Conservation (phyloP, 305 asterid species). For the Fraxinus velutina region DNA sequence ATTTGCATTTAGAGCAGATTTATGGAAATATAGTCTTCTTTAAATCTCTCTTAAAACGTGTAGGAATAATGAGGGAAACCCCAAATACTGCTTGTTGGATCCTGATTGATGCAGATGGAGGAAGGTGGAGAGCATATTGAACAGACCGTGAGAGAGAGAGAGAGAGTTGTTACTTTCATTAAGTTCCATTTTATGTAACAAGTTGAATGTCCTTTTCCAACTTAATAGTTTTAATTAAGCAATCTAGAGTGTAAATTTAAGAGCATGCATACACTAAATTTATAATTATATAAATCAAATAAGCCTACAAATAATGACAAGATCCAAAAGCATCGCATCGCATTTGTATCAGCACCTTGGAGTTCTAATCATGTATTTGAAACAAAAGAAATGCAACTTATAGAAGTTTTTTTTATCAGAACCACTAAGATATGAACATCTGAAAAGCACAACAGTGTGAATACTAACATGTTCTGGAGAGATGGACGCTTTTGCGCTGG, state of each 20-base stretch:
- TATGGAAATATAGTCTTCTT: background rate
- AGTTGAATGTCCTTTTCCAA: background rate
- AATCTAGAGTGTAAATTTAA: background rate
- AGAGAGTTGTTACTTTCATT: background rate
- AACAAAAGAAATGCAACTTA: background rate
- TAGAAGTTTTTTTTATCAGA: background rate
- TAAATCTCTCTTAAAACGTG: background rate
- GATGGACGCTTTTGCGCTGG: constrained; percentile 28
- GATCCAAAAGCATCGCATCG: background rate
- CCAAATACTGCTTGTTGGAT: background rate
- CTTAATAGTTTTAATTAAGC: background rate
- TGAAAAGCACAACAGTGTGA: background rate
- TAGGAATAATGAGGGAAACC: background rate
- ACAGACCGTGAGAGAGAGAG: background rate
- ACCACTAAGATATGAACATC: background rate
- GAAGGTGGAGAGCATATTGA: background rate
- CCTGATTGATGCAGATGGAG: background rate
- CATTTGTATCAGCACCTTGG: background rate
- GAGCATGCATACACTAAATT: background rate
- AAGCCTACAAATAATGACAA: background rate
- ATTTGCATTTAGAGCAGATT: background rate
- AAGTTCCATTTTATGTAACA: background rate
- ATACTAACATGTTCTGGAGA: constrained; percentile 39
- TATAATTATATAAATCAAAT: background rate
- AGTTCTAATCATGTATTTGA: background rate